Conservation (phyloP, 1,284 basidiomycete genomes). For the Pyrrhoderma lamaoense region DNA sequence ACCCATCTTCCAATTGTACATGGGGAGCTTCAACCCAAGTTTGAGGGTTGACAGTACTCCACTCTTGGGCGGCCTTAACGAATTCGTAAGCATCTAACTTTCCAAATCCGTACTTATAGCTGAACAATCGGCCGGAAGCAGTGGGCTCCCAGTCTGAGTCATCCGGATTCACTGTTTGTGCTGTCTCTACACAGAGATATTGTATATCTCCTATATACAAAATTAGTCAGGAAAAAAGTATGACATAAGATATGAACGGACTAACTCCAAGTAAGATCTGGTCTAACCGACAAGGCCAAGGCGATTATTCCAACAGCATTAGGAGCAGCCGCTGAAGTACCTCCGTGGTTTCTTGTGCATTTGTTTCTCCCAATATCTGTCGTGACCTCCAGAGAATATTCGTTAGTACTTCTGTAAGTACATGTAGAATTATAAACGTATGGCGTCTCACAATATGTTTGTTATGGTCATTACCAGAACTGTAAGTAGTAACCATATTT, state of each 20-base stretch:
- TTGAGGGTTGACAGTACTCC: constrained; percentile 92
- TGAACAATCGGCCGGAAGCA: constrained; percentile 73
- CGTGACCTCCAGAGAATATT: constrained; percentile 60
- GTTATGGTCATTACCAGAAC: constrained; percentile 73
- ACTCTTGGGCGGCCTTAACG: constrained; percentile 75
- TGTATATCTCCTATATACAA: constrained; percentile 68
- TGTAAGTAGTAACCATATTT: constrained; percentile 94
- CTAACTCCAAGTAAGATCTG: constrained; percentile 87
- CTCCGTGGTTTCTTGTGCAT: constrained; percentile 85
- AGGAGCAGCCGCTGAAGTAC: constrained; percentile 99
- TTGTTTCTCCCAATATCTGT: constrained; percentile 86
- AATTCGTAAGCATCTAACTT: constrained; percentile 80
- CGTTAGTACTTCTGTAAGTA: too few species aligned
- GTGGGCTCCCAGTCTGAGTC: constrained; percentile 95
- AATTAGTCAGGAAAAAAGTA: not conserved
- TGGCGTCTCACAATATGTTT: constrained; percentile 72
- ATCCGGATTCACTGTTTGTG: constrained; percentile 74
- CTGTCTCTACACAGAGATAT: constrained; percentile 79
- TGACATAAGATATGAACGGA: not conserved
- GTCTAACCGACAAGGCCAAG: constrained; percentile 78
- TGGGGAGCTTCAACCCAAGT: constrained; percentile 78
- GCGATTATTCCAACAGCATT: constrained; percentile 91
- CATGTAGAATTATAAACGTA: constrained; percentile 4
- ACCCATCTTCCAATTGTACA: constrained; percentile 59
- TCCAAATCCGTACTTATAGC: constrained; percentile 98